Conservation (phyloP, 1,139 yeast genomes). For the Blastobotrys petasosporus region DNA sequence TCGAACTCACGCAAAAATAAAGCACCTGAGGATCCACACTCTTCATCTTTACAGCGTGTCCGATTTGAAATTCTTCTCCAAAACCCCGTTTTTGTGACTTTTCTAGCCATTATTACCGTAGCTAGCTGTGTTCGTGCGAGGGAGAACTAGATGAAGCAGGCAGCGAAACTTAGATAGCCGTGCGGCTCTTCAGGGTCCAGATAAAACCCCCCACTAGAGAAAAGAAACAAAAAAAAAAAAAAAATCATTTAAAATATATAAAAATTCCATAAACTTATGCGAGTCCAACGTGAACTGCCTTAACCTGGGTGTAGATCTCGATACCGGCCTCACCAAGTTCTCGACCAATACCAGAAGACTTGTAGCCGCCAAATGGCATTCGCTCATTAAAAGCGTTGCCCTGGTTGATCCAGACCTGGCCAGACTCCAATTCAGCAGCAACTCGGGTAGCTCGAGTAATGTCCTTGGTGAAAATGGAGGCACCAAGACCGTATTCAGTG, state of each 20-base stretch:
- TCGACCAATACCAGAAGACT: conserved; percentile 85
- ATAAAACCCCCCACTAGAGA: no score
- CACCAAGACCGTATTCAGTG: conserved; percentile 73
- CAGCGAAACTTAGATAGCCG: no score
- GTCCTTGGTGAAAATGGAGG: conserved; percentile 69
- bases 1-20: conserved; percentile 3
- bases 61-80: no score
- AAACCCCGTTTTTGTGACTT: no score
- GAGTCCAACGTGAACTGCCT: conserved; percentile 45
- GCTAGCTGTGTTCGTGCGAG: no score
- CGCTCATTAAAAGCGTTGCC: conserved; percentile 77
- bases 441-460: conserved; percentile 51
- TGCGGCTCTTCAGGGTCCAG: no score
- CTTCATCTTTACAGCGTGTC: no score
- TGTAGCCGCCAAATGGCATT: conserved; percentile 80
- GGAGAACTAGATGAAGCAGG: no score
- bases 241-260: not conserved
- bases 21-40: no score
- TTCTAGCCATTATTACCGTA: no score
- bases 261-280: not conserved
- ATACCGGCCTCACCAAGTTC: conserved; percentile 83
- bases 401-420: conserved; percentile 76
- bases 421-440: conserved; percentile 60
- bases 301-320: conserved; percentile 74
- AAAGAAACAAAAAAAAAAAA: no score